Evolutionary conservation across 352 stramenopile species (phyloP), one percentile per base, ranked within the genome.

Genomic region (Pythium grandisporangium): DNA sequence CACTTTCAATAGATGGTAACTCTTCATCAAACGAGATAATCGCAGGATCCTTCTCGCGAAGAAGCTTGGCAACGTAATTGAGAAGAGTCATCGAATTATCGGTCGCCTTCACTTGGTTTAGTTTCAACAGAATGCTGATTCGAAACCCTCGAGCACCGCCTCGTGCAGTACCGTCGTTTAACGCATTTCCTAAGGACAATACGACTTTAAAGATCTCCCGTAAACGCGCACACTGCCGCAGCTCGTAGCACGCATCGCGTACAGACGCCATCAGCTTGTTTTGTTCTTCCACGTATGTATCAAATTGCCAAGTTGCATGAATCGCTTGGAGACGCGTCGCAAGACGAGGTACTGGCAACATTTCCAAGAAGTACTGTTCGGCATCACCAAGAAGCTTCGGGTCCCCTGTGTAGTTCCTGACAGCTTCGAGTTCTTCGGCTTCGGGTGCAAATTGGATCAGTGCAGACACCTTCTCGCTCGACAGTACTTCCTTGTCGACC

Each of bases 111-210:
- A 95, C 82, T 19, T 90, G 78, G 51, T 82, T 79, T 19, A 96
- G 59, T 62, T 96, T 96, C 21, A 80, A 60, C 35, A 96, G 48
- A 42, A 90, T 90, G 37, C 65, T 91, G 30, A 96, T 48, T 10
- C 76, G 74, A 63, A 96, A 96, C 2, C 85, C 87, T 48, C 84
- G 89, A 11, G 84, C 85, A 21, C 73, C 76, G 27, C 87, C 85
- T n/a, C 78, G 70, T 3, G 78, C 58, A 8, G 78, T 91, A 27
- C 78, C 78, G 44, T 88, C 84, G 43, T 96, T 96, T 37, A 96
- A 54, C n/a, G 84, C 82, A 47, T 96, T 96, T 22, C 87, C 87
- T 13, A 96, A 53, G 12, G 73, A 76, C 26, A 96, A 30, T 14
- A 96, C 77, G 2, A 95, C 62, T 14, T 73, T 62, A 37, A 95